phyloP scores from a whole-genome alignment of 441 rosid species.

The Jatropha podagrica region DNA sequence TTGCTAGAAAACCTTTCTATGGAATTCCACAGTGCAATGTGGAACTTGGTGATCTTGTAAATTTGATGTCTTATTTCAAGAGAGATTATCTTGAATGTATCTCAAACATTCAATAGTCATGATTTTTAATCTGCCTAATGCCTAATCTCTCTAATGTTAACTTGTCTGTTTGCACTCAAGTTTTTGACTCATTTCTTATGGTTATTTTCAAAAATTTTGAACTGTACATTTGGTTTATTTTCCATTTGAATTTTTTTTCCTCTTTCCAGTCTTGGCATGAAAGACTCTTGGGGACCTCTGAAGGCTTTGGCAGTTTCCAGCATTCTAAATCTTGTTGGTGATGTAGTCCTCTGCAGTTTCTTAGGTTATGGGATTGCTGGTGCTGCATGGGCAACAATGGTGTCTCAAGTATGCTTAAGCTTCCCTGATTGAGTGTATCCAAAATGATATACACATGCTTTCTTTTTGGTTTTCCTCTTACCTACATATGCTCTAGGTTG shows the following conservation, averaged over 20 bases:
- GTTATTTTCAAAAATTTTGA: background rate
- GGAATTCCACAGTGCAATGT: background rate
- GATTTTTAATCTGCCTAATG: background rate
- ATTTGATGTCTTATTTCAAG: background rate
- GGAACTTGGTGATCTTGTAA: background rate
- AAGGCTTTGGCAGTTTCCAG: slow-evolving; percentile 79
- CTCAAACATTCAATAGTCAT: background rate
- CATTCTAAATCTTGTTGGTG: slow-evolving; percentile 74
- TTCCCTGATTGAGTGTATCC: background rate
- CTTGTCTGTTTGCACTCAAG: background rate
- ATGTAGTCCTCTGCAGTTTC: slow-evolving; percentile 70
- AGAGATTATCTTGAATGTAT: background rate
- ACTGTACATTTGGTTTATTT: slow-evolving; percentile 3
- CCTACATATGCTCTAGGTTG: slow-evolving; percentile 49
- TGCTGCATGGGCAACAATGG: slow-evolving; percentile 98
- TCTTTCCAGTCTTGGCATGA: slow-evolving; percentile 82
- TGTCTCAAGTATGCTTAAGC: slow-evolving; percentile 65
- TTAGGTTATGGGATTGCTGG: slow-evolving; percentile 89
- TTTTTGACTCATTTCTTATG: background rate
- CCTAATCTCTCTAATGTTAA: background rate
- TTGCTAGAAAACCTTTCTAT: slow-evolving; percentile 3
- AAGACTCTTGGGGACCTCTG: slow-evolving; percentile 93
- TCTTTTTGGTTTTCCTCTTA: slow-evolving; percentile 22
- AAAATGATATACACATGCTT: background rate
- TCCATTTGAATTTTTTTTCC: slow-evolving; percentile 10